phyloP scores from a whole-genome alignment of 768 basidiomycete species.

The Harrya chromipes region DNA sequence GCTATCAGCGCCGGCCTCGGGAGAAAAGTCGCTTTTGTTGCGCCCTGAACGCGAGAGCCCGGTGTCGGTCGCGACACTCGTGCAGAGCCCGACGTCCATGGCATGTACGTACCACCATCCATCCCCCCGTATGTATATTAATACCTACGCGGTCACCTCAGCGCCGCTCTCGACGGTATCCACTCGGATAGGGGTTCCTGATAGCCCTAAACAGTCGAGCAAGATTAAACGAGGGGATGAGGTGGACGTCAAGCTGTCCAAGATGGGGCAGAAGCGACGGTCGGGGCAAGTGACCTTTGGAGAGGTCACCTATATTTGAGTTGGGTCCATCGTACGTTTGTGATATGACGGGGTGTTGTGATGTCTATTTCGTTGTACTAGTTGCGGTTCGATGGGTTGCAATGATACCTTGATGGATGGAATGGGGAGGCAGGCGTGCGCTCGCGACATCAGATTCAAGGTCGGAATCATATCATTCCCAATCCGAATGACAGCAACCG shows the following conservation, averaged over 20 bases:
- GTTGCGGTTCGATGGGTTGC: no score
- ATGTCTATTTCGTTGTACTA: no score
- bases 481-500: no score
- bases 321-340: no score
- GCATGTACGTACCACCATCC: background rate
- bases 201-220: background rate
- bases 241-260: background rate
- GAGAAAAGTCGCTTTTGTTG: background rate
- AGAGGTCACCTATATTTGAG: constrained; percentile 1
- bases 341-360: no score
- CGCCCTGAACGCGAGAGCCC: background rate
- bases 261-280: constrained; percentile 1
- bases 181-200: background rate
- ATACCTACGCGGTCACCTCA: background rate
- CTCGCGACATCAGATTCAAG: no score
- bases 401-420: no score
- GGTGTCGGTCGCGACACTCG: background rate
- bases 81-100: background rate
- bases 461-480: no score
- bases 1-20: no score
- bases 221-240: background rate
- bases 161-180: background rate
- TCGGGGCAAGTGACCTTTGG: constrained; percentile 2
- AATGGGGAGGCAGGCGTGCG: no score
- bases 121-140: background rate